phyloP scores from a whole-genome alignment of 73 alveolate species.

The Paramecium bursaria region DNA sequence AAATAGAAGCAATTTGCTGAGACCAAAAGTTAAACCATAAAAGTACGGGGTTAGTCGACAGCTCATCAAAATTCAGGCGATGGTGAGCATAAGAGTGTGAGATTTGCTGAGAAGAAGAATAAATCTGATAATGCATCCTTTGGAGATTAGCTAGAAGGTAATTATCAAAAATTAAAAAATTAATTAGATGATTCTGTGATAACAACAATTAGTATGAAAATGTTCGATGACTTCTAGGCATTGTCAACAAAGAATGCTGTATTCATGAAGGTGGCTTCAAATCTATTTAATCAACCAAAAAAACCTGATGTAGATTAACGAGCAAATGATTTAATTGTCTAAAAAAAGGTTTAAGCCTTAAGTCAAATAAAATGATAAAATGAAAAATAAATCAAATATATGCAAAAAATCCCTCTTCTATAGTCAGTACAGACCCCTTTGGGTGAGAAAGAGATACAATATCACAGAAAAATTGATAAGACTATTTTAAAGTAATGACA shows the following conservation, averaged over 20 bases:
- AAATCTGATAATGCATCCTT: conserved; percentile 47
- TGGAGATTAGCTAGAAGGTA: conserved; percentile 29
- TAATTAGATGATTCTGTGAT: conserved; percentile 7
- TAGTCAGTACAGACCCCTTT: too few relatives aligned
- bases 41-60: conserved; percentile 8
- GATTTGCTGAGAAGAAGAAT: conserved; percentile 43
- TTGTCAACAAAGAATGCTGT: neutral
- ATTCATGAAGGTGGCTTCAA: conserved; percentile 32
- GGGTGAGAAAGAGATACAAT: too few relatives aligned
- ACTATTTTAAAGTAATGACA: too few relatives aligned
- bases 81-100: conserved; percentile 52
- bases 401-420: too few relatives aligned
- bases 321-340: conserved; percentile 10
- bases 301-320: conserved; percentile 44
- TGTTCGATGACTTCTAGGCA: conserved; percentile 43
- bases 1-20: conserved; percentile 19
- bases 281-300: conserved; percentile 7
- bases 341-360: conserved; percentile 34
- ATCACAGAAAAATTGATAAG: too few relatives aligned
- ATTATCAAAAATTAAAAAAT: neutral
- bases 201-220: conserved; percentile 25
- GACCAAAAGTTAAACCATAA: conserved; percentile 35
- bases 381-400: too few relatives aligned
- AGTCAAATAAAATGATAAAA: neutral
- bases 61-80: conserved; percentile 12